A percentile compares a stretch with the other conserved stretches of the same genome.
phyloP scores from a whole-genome alignment of 164 flowering plant genomes.

The Vitis labrusca region DNA sequence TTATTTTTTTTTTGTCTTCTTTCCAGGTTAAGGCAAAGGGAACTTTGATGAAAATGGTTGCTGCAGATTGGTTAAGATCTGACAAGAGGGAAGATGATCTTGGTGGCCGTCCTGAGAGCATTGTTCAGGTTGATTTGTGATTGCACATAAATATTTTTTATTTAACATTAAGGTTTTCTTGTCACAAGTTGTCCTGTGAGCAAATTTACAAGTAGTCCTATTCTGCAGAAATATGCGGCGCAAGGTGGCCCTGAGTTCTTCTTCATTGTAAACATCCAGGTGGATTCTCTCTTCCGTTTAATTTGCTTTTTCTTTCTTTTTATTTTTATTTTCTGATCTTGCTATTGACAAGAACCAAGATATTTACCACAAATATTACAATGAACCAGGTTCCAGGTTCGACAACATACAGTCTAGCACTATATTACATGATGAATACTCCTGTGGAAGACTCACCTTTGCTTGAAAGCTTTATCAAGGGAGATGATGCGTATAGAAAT shows the following conservation, averaged over 20 bases:
- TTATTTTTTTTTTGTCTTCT: background rate
- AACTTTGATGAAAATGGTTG: slow-evolving; percentile 79
- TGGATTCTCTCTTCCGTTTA: slow-evolving; percentile 5
- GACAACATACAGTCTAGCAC: slow-evolving; percentile 61
- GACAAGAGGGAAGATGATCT: slow-evolving; percentile 83
- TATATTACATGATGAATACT: slow-evolving; percentile 69
- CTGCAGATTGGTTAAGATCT: slow-evolving; percentile 84
- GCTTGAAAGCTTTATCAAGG: slow-evolving; percentile 68
- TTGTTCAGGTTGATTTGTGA: slow-evolving; percentile 63
- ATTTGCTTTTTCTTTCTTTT: background rate
- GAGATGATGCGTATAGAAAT: slow-evolving; percentile 85
- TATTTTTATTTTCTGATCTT: slow-evolving; percentile 1
- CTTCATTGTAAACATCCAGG: slow-evolving; percentile 87
- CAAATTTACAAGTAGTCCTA: slow-evolving; percentile 11
- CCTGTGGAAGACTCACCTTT: slow-evolving; percentile 67
- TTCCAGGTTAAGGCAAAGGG: slow-evolving; percentile 65
- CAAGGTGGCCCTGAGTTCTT: slow-evolving; percentile 83
- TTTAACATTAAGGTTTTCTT: background rate
- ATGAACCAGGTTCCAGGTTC: slow-evolving; percentile 77
- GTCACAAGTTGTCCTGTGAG: background rate
- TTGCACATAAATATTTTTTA: background rate
- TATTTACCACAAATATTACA: slow-evolving; percentile 5
- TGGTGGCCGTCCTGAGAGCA: slow-evolving; percentile 72
- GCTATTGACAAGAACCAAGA: background rate
- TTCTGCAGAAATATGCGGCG: slow-evolving; percentile 73